Evolutionary conservation across 495 filamentous ascomycete species (phyloP).

Genomic region (Glutinoglossum americanum): DNA sequence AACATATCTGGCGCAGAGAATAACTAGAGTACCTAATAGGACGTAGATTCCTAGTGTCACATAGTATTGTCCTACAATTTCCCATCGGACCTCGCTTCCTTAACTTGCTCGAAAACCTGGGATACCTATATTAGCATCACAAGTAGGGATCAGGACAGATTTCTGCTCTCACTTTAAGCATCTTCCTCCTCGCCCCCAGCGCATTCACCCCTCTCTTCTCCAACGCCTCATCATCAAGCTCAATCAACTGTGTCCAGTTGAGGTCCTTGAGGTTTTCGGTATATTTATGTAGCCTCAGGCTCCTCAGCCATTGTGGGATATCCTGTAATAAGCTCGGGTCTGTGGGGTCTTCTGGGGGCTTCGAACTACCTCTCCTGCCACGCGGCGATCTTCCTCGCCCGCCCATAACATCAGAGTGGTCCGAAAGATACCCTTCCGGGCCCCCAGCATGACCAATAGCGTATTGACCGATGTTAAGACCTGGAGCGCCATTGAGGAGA

Average conservation of each 20-base stretch:
- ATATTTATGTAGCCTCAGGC: conserved; percentile 90
- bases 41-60: neutral
- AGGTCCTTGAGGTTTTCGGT: conserved; percentile 95
- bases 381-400: conserved; percentile 77
- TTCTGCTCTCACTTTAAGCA: conserved; percentile 56
- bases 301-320: conserved; percentile 89
- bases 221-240: conserved; percentile 80
- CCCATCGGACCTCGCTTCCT: conserved; percentile 30
- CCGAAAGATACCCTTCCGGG: conserved; percentile 79
- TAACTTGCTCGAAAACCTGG: conserved; percentile 85
- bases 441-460: conserved; percentile 33
- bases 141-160: neutral
- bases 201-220: conserved; percentile 91
- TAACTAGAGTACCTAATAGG: neutral
- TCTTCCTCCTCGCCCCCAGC: conserved; percentile 84
- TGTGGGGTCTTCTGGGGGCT: conserved; percentile 93
- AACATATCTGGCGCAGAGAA: neutral
- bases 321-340: conserved; percentile 81
- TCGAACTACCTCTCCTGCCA: conserved; percentile 81
- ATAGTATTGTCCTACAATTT: conserved; percentile 8
- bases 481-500: conserved; percentile 50
- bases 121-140: conserved; percentile 10
- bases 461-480: conserved; percentile 55
- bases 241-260: conserved; percentile 84
- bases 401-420: conserved; percentile 57